Base-by-base conservation (phyloP, 2,329 filamentous ascomycete genomes). In the Calcarisporium arbuscula region DNA sequence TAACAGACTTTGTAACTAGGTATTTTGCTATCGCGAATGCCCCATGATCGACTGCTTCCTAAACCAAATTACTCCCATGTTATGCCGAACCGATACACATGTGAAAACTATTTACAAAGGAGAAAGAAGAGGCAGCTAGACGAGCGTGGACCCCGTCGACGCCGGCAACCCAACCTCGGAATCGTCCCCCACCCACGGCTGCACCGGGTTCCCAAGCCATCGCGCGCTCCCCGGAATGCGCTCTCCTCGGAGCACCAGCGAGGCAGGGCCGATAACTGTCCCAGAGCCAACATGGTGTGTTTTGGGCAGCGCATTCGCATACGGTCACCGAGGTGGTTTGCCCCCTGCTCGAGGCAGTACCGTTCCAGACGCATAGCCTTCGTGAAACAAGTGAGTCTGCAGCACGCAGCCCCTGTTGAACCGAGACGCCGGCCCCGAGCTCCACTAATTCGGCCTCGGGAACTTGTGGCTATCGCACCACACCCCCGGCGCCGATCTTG, bases 341-440 rank as follows among this genome's bases (percentile, higher is more conserved):
- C 45, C 7, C 45, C 45, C 2, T 31, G 20, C 14, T 40, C 26
- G 15, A 48, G 42, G n/a, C 29, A 29, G 16, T 46, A 40, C 19
- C 32, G 35, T 36, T 45, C 45, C 10, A 48, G 39, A 5, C 44
- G 44, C 45, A 48, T 48, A 31, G 7, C 45, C 35, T 19, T 48
- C 45, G 33, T 48, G 45, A 35, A 48, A 48, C 11, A 48, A 22
- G 19, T 48, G 45, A 0, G 45, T 48, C 21, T 48, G 45, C 34
- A 46, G 19, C 3, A 48, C 39, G 38, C 36, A 35, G 3, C 45
- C 40, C 3, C 45, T 39, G 36, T 48, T 48, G 31, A n/a, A 48
- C 39, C 6, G 39, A 39, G 5, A 40, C 45, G n/a, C 45, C 45
- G 29, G 42, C 35, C 10, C 38, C 45, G 6, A 48, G 31, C 19